Conservation (phyloP, 1,284 basidiomycete genomes). For the Thecaphora frezii region DNA sequence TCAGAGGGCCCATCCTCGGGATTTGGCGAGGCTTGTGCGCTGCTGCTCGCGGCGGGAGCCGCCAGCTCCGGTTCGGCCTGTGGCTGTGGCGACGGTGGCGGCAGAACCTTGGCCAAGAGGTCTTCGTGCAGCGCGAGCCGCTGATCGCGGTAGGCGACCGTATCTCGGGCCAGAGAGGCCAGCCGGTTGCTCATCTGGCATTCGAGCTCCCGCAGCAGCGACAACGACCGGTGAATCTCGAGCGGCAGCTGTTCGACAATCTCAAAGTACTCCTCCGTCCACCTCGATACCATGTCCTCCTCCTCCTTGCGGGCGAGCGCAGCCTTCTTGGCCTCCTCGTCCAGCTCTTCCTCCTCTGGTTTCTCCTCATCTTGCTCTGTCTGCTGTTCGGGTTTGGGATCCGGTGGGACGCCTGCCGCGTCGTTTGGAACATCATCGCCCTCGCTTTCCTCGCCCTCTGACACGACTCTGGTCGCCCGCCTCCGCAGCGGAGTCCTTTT, state of each 20-base stretch:
- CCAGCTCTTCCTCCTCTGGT: not conserved
- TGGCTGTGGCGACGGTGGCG: too few relatives aligned
- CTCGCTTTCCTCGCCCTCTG: too few relatives aligned
- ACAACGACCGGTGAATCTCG: conserved; percentile 76
- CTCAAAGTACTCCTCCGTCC: conserved; percentile 56
- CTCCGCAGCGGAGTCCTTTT: too few relatives aligned
- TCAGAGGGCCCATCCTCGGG: too few relatives aligned
- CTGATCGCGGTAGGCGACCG: conserved; percentile 22
- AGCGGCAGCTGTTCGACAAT: conserved; percentile 81
- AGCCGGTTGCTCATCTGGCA: conserved; percentile 64
- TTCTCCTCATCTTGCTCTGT: not conserved
- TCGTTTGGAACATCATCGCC: too few relatives aligned
- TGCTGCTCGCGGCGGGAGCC: too few relatives aligned
- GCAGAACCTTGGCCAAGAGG: conserved; percentile 2
- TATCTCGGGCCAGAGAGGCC: conserved; percentile 11
- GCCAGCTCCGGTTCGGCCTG: too few relatives aligned
- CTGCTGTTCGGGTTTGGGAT: not conserved
- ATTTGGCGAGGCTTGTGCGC: too few relatives aligned
- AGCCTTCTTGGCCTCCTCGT: conserved; percentile 24
- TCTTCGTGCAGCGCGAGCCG: conserved; percentile 13
- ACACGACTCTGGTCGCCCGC: too few relatives aligned
- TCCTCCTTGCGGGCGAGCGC: conserved; percentile 26
- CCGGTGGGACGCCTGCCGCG: too few relatives aligned
- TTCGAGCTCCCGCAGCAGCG: conserved; percentile 79
- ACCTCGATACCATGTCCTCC: conserved; percentile 34